Conservation (phyloP, 768 basidiomycete species). For the Tulasnella calospora region DNA sequence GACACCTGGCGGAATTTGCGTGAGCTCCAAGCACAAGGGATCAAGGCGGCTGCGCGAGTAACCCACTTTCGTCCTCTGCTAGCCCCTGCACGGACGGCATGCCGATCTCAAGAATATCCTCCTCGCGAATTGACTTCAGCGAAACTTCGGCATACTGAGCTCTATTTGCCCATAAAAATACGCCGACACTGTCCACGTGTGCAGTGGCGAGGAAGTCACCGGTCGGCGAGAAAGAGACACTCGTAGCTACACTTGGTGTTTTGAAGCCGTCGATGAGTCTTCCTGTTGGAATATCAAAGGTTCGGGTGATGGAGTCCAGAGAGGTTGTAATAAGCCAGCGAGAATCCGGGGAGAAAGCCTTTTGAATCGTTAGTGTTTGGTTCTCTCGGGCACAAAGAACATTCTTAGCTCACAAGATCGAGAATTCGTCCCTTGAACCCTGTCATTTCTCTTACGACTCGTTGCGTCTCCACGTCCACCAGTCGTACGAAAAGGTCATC, state of each 20-base stretch:
- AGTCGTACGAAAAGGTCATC: slow-evolving; percentile 83
- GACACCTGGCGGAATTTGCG: slow-evolving; percentile 46
- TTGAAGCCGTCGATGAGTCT: slow-evolving; percentile 87
- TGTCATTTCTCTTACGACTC: slow-evolving; percentile 81
- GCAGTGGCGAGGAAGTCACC: slow-evolving; percentile 94
- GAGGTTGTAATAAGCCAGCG: slow-evolving; percentile 88
- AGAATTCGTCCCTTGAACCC: slow-evolving; percentile 82
- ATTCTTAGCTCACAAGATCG: slow-evolving; percentile 61
- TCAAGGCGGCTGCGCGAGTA: background rate
- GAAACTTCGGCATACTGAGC: slow-evolving; percentile 87
- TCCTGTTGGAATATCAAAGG: slow-evolving; percentile 93
- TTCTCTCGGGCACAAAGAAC: slow-evolving; percentile 8
- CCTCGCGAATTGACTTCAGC: slow-evolving; percentile 72
- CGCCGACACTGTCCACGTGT: slow-evolving; percentile 89
- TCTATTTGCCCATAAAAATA: slow-evolving; percentile 97
- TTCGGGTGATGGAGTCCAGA: slow-evolving; percentile 85
- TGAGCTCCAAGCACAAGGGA: background rate
- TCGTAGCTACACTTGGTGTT: slow-evolving; percentile 81
- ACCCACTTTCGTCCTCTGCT: slow-evolving; percentile 72
- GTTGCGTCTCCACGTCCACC: slow-evolving; percentile 84
- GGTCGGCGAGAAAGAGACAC: slow-evolving; percentile 87
- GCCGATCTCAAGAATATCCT: slow-evolving; percentile 60
- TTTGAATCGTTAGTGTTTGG: slow-evolving; percentile 16
- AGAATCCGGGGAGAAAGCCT: slow-evolving; percentile 95
- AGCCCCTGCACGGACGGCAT: slow-evolving; percentile 82